A percentile compares a stretch with the other conserved stretches of the same genome.
phyloP scores from a whole-genome alignment of 768 basidiomycete species.

The Phylloporus rhodoxanthus region DNA sequence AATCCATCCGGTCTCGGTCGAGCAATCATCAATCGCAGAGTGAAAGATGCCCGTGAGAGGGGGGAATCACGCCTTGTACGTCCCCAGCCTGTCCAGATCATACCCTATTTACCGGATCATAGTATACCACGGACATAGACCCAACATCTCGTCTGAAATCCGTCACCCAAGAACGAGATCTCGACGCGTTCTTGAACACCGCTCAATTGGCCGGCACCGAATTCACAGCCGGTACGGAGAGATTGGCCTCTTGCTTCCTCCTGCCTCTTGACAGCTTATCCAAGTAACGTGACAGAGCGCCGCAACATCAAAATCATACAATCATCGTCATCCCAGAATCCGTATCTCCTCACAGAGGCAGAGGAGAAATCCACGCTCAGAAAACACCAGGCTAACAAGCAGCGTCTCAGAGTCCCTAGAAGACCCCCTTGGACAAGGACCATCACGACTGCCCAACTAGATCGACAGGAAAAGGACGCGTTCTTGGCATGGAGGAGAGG shows the following conservation, averaged over 20 bases:
- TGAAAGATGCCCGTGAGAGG: constrained; percentile 33
- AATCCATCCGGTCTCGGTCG: constrained; percentile 85
- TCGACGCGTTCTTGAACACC: constrained; percentile 93
- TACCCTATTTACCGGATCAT: background rate
- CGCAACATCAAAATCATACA: constrained; percentile 76
- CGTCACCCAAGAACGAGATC: constrained; percentile 90
- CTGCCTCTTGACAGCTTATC: constrained; percentile 4
- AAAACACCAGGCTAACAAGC: constrained; percentile 69
- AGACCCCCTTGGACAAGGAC: constrained; percentile 84
- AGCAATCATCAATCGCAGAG: constrained; percentile 90
- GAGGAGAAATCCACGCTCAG: constrained; percentile 73
- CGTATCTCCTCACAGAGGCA: constrained; percentile 75
- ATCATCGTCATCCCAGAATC: constrained; percentile 59
- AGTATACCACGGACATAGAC: constrained; percentile 74
- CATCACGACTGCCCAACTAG: constrained; percentile 73
- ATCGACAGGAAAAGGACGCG: constrained; percentile 81
- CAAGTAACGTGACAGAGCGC: constrained; percentile 44
- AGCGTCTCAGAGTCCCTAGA: constrained; percentile 79
- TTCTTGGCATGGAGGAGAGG: constrained; percentile 93
- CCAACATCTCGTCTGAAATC: constrained; percentile 69
- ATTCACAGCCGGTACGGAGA: constrained; percentile 80
- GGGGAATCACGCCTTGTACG: constrained; percentile 57
- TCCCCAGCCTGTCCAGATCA: constrained; percentile 4
- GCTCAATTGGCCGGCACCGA: constrained; percentile 93
- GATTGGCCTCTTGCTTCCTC: background rate